phyloP scores from a whole-genome alignment of 208 protist species.

The Acanthamoeba healyi region DNA sequence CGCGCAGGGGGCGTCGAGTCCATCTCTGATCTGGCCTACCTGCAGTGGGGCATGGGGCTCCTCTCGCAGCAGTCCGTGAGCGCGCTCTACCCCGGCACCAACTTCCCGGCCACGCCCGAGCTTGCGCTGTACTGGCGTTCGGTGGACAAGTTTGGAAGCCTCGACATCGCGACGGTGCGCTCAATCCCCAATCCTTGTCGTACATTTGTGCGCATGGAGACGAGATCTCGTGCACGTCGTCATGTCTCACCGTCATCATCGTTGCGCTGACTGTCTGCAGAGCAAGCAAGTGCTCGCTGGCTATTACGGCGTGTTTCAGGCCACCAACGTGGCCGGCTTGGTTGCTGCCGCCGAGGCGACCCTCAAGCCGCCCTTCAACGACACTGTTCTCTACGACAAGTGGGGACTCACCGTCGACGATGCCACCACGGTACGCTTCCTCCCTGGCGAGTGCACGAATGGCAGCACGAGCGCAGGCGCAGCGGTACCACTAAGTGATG shows the following conservation, averaged over 20 bases:
- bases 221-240: not conserved
- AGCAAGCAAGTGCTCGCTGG: constrained; percentile 13
- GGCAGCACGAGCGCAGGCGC: no score
- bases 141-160: constrained; percentile 7
- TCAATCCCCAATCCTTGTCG: not conserved
- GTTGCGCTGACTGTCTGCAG: not conserved
- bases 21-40: constrained; percentile 24
- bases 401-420: constrained; percentile 15
- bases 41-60: constrained; percentile 40
- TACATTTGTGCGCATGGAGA: not conserved
- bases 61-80: constrained; percentile 21
- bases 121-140: constrained; percentile 22
- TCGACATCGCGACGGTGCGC: constrained; percentile 3
- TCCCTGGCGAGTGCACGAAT: no score
- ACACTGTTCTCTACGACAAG: not conserved
- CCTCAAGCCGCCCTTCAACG: constrained; percentile 26
- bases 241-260: not conserved
- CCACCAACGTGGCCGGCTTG: not conserved
- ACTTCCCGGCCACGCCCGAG: constrained; percentile 46
- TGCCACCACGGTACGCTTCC: not conserved
- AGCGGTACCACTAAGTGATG: no score
- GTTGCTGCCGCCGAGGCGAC: not conserved
- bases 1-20: not conserved
- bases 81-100: not conserved
- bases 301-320: constrained; percentile 3